Conservation (phyloP, 768 basidiomycete species). For the Phanerochaete sordida region DNA sequence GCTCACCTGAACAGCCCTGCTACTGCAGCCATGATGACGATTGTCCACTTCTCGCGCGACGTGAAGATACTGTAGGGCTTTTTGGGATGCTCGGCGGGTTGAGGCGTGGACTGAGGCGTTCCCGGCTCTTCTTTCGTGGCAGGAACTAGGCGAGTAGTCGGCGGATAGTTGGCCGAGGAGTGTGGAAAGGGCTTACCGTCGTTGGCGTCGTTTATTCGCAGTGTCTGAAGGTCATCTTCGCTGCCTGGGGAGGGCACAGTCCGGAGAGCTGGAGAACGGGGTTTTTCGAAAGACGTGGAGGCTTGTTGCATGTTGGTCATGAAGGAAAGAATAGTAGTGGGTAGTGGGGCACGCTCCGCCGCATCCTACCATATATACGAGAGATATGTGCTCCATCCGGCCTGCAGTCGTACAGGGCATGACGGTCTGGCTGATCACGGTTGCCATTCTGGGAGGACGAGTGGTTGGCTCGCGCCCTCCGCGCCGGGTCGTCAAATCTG, state of each 20-base stretch:
- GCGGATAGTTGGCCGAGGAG: neutral
- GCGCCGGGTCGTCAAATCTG: neutral
- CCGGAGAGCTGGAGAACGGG: no score
- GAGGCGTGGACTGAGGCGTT: neutral
- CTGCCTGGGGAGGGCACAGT: neutral
- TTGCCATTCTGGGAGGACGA: neutral
- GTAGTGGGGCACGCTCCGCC: neutral
- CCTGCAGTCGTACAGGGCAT: neutral
- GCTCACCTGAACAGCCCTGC: conserved; percentile 64
- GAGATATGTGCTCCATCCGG: neutral
- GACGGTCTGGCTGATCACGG: neutral
- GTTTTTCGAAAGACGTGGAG: neutral
- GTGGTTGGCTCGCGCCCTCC: neutral
- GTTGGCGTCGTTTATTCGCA: neutral
- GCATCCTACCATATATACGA: neutral
- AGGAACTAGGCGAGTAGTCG: neutral
- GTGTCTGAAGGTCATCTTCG: neutral
- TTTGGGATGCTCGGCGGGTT: neutral
- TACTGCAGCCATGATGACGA: conserved; percentile 52
- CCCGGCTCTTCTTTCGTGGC: neutral
- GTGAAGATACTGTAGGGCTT: conserved; percentile 47
- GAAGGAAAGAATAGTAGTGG: neutral
- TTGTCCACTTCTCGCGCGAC: conserved; percentile 60
- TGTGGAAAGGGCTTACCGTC: neutral
- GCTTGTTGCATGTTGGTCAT: neutral